Conservation (phyloP, 2,329 filamentous ascomycete genomes). For the Eutypa lata region DNA sequence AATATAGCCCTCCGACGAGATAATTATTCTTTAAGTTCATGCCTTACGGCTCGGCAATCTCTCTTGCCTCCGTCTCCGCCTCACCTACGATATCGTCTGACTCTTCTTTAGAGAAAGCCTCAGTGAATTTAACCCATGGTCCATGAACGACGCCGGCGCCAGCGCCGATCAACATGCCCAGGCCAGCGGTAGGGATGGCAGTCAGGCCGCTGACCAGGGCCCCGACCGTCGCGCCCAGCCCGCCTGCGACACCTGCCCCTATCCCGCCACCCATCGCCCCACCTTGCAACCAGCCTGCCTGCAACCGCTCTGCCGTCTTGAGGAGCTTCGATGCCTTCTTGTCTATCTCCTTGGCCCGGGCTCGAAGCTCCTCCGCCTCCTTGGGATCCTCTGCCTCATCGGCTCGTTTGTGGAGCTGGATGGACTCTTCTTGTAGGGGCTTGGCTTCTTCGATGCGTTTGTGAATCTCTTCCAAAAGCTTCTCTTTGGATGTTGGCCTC, state of each 20-base stretch:
- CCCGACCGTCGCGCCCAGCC: constrained; percentile 27
- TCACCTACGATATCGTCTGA: constrained; percentile 25
- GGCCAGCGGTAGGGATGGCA: constrained; percentile 27
- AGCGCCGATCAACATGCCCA: constrained; percentile 28
- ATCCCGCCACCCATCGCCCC: constrained; percentile 29
- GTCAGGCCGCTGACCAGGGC: constrained; percentile 27
- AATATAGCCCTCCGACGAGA: too few relatives aligned
- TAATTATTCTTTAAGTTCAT: too few relatives aligned
- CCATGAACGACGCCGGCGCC: constrained; percentile 30
- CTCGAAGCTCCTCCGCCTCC: constrained; percentile 25
- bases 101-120: constrained; percentile 25
- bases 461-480: constrained; percentile 28
- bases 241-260: constrained; percentile 29
- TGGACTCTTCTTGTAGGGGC: constrained; percentile 24
- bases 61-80: constrained; percentile 23
- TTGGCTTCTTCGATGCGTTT: constrained; percentile 28
- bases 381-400: constrained; percentile 22
- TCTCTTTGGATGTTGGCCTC: constrained; percentile 24
- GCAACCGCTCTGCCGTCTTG: constrained; percentile 27
- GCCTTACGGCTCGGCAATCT: constrained; percentile 11
- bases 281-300: constrained; percentile 30
- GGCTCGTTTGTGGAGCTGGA: constrained; percentile 23
- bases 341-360: constrained; percentile 26
- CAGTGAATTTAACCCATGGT: constrained; percentile 31
- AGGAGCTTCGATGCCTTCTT: constrained; percentile 27